A percentile compares a stretch with the other conserved stretches of the same genome.
Conservation (phyloP, 345 rosid species). For the Camelina laxa region DNA sequence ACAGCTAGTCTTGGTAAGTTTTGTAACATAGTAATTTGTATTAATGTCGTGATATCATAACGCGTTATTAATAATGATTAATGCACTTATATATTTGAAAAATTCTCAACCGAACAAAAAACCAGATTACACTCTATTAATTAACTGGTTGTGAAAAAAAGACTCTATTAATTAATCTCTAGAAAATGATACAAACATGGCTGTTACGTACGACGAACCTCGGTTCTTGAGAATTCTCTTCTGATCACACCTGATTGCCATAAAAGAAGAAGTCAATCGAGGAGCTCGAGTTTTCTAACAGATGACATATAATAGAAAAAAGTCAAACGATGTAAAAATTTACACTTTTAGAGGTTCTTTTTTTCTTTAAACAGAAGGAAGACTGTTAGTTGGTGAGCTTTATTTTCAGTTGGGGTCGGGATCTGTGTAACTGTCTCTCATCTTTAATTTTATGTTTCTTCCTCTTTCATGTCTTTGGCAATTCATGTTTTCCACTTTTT, state of each 20-base stretch:
- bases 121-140: background rate
- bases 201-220: background rate
- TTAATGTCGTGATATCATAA: background rate
- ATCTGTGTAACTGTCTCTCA: constrained; percentile 36
- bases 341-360: background rate
- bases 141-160: too few relatives aligned
- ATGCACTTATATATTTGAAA: background rate
- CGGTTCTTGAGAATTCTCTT: background rate
- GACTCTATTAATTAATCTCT: background rate
- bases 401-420: constrained; percentile 38
- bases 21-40: background rate
- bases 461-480: background rate
- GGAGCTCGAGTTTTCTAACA: constrained; percentile 16
- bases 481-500: background rate
- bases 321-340: constrained; percentile 28
- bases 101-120: background rate
- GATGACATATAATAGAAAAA: constrained; percentile 7
- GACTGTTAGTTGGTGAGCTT: constrained; percentile 37
- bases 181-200: background rate
- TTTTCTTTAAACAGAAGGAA: background rate
- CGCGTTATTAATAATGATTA: too few relatives aligned
- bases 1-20: background rate
- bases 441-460: constrained; percentile 12
- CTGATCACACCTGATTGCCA: constrained; percentile 14
- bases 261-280: constrained; percentile 29